Evolutionary conservation across 371 early-diverging fungal species (phyloP).

Genomic region (Apophysomyces elegans): DNA sequence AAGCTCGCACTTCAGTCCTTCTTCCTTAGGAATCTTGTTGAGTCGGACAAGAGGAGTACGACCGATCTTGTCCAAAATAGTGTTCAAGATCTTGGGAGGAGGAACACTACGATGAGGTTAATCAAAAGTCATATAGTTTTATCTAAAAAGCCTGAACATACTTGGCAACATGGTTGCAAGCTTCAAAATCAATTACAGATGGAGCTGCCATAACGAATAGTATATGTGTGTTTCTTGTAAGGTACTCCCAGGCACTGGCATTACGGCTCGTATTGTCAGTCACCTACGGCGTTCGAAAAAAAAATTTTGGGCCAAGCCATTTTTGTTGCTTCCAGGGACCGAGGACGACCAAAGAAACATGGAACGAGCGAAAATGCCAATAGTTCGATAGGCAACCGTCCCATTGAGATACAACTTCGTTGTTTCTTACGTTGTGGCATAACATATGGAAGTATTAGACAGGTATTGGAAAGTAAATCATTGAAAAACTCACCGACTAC

Average conservation of each 20-base stretch:
- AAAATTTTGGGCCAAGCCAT: neutral
- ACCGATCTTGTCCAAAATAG: constrained; percentile 93
- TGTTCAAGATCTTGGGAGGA: constrained; percentile 72
- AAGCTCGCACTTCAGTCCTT: constrained; percentile 93
- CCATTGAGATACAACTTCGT: no score
- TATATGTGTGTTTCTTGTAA: no score
- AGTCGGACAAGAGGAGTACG: constrained; percentile 94
- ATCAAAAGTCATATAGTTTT: neutral
- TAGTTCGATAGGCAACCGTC: no score
- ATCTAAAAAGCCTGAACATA: neutral
- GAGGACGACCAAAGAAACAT: neutral
- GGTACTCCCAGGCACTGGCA: no score
- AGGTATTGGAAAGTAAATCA: no score
- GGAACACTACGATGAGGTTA: constrained; percentile 25
- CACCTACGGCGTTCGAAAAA: constrained; percentile 8
- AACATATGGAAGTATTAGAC: no score
- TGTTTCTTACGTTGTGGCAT: no score
- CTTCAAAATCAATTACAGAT: neutral
- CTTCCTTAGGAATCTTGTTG: constrained; percentile 82
- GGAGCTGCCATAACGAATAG: no score
- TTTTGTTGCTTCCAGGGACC: neutral
- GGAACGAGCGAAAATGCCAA: no score
- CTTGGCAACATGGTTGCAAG: neutral
- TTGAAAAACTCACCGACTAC: no score
- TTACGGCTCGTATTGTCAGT: neutral